Percentiles rank a stretch among this genome's conserved stretches.
Evolutionary conservation across 805 yeast genomes (phyloP).

Genomic region (Saccharomyces kudriavzevii): DNA sequence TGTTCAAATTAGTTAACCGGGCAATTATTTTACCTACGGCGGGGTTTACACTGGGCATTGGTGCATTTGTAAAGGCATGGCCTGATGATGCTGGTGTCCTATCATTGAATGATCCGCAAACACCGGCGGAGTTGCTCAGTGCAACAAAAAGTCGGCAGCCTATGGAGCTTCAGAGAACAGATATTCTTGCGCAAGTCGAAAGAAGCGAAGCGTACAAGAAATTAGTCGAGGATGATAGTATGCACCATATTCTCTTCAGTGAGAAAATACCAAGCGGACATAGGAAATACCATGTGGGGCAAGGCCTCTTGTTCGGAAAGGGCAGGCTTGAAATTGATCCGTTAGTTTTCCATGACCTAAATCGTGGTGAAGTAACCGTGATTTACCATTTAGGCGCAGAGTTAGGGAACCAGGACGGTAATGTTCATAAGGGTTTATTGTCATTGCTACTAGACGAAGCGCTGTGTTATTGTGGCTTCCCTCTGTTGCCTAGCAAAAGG

Average conservation of each 20-base stretch:
- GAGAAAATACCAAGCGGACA: conserved; percentile 51
- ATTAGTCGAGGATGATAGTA: conserved; percentile 14
- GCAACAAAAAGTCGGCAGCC: conserved; percentile 23
- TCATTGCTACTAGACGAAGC: conserved; percentile 80
- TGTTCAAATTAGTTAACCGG: conserved; percentile 8
- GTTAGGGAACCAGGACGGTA: conserved; percentile 60
- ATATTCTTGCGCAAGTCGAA: conserved; percentile 21
- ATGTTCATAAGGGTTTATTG: conserved; percentile 73
- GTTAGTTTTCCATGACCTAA: conserved; percentile 45
- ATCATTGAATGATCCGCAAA: conserved; percentile 10
- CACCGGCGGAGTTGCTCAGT: conserved; percentile 2
- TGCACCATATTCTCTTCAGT: conserved; percentile 30
- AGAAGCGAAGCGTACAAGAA: conserved; percentile 12
- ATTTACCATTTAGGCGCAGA: conserved; percentile 65
- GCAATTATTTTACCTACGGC: conserved; percentile 21
- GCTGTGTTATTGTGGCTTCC: conserved; percentile 78
- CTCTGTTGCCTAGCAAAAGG: conserved; percentile 63
- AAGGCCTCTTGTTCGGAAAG: conserved; percentile 64
- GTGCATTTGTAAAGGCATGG: conserved; percentile 27
- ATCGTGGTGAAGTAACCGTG: conserved; percentile 47
- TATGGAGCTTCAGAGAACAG: conserved; percentile 23
- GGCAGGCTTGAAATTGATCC: conserved; percentile 71
- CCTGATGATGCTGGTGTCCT: conserved; percentile 20
- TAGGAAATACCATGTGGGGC: conserved; percentile 54
- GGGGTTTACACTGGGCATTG: conserved; percentile 26